Conservation (phyloP, 2,329 filamentous ascomycete species). For the Arthrobotrys entomopaga region DNA sequence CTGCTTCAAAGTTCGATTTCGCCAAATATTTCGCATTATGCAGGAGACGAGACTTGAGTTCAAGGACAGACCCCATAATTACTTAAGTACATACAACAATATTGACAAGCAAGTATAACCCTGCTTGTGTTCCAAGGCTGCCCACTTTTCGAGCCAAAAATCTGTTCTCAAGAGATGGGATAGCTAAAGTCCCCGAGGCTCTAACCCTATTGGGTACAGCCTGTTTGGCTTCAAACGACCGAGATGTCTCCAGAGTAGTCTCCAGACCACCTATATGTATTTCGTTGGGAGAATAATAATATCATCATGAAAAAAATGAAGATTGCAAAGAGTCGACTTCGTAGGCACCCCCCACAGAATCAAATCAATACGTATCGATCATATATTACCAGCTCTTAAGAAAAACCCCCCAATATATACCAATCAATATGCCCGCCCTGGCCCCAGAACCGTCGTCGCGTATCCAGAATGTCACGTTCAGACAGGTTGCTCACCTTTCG, state of each 20-base stretch:
- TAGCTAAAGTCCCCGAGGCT: slow-evolving; percentile 12
- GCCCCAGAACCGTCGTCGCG: slow-evolving; percentile 15
- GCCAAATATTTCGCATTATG: slow-evolving; percentile 15
- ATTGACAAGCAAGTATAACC: slow-evolving; percentile 3
- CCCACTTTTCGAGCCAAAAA: slow-evolving; percentile 15
- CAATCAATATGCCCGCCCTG: slow-evolving; percentile 23
- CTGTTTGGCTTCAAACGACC: slow-evolving; percentile 53
- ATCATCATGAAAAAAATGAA: slow-evolving; percentile 32
- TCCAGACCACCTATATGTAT: too few species aligned
- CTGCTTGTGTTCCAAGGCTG: slow-evolving; percentile 30
- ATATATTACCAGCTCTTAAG: slow-evolving; percentile 1
- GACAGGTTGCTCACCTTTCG: slow-evolving; percentile 65
- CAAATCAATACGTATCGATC: slow-evolving; percentile 2
- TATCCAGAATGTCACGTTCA: slow-evolving; percentile 43
- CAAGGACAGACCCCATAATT: slow-evolving; percentile 6
- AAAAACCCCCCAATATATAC: slow-evolving; percentile 20
- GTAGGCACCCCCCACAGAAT: too few species aligned
- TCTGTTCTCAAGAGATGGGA: slow-evolving; percentile 14
- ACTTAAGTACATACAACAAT: too few species aligned
- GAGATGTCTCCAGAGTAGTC: neutral
- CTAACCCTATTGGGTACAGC: slow-evolving; percentile 44
- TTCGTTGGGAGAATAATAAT: too few species aligned
- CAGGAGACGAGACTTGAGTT: slow-evolving; percentile 43
- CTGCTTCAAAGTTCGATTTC: slow-evolving; percentile 29
- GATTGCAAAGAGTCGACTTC: slow-evolving; percentile 24